phyloP scores from a whole-genome alignment of 805 yeast genomes.

The Myxozyma vanderwaltii region DNA sequence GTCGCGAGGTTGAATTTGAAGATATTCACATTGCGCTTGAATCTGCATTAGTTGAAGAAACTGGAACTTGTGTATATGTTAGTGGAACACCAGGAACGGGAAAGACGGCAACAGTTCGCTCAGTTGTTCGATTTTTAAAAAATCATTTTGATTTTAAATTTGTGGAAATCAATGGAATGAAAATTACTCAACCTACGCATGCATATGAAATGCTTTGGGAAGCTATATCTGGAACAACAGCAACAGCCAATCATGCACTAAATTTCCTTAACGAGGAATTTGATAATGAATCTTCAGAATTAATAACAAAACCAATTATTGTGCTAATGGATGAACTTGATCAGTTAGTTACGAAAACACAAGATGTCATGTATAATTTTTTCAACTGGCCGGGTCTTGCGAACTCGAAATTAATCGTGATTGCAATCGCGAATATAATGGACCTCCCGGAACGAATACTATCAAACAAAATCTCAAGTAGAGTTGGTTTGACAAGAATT shows the following conservation, averaged over 20 bases:
- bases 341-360: slow-evolving; percentile 80
- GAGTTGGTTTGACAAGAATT: slow-evolving; percentile 84
- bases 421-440: slow-evolving; percentile 97
- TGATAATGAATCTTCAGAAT: slow-evolving; percentile 40
- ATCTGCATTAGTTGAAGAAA: slow-evolving; percentile 64
- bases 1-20: slow-evolving; percentile 81
- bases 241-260: slow-evolving; percentile 66
- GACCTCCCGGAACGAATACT: slow-evolving; percentile 89
- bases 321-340: slow-evolving; percentile 90
- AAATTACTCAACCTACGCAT: slow-evolving; percentile 72
- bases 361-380: slow-evolving; percentile 88
- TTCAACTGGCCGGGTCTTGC: slow-evolving; percentile 95
- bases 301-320: slow-evolving; percentile 44
- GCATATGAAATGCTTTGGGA: slow-evolving; percentile 86
- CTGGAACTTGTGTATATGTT: slow-evolving; percentile 84
- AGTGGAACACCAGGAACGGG: slow-evolving; percentile 99
- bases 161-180: slow-evolving; percentile 88
- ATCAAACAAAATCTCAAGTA: slow-evolving; percentile 84
- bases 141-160: slow-evolving; percentile 59
- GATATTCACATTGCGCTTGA: slow-evolving; percentile 69
- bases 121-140: slow-evolving; percentile 72
- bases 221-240: slow-evolving; percentile 58
- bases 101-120: slow-evolving; percentile 89
- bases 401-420: slow-evolving; percentile 75
- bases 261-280: slow-evolving; percentile 73